Conservation (phyloP, 768 basidiomycete genomes). For the Lactifluus hygrophoroides region DNA sequence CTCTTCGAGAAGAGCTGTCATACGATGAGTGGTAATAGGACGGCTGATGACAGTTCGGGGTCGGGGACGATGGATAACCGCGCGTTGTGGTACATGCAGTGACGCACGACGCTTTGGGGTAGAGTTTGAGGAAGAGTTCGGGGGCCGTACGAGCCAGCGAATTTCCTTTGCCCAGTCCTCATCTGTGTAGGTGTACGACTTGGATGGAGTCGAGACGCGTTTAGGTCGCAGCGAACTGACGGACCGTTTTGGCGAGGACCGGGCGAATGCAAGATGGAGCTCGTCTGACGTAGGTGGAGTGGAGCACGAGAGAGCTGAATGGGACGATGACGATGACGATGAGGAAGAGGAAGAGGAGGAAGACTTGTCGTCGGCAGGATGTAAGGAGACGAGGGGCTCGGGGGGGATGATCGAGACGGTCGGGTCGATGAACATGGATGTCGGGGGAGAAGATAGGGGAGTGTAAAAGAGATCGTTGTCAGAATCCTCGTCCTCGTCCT, state of each 20-base stretch:
- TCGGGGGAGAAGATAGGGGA: constrained; percentile 19
- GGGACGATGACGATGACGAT: not conserved
- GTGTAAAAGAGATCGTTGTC: constrained; percentile 15
- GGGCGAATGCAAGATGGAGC: not conserved
- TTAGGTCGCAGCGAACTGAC: not conserved
- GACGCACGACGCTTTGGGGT: constrained; percentile 9
- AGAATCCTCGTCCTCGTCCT: not conserved
- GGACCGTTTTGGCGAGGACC: not conserved
- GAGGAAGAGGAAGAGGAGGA: constrained; percentile 20
- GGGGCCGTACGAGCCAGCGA: constrained; percentile 47
- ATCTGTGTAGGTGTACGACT: constrained; percentile 35
- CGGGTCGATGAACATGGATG: constrained; percentile 12
- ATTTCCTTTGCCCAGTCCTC: constrained; percentile 64
- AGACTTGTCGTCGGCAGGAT: constrained; percentile 2
- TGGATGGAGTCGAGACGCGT: constrained; percentile 2
- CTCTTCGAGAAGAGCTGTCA: constrained; percentile 34
- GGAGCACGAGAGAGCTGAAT: constrained; percentile 9
- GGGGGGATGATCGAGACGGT: constrained; percentile 3
- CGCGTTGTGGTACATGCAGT: constrained; percentile 1
- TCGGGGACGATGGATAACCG: constrained; percentile 14
- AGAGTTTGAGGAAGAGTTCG: constrained; percentile 9
- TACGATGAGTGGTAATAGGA: constrained; percentile 24
- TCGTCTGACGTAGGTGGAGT: constrained; percentile 20
- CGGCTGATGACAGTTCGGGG: constrained; percentile 18
- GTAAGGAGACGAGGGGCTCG: not conserved